Evolutionary conservation across 345 rosid genomes (phyloP).

Genomic region (Linum trigynum): DNA sequence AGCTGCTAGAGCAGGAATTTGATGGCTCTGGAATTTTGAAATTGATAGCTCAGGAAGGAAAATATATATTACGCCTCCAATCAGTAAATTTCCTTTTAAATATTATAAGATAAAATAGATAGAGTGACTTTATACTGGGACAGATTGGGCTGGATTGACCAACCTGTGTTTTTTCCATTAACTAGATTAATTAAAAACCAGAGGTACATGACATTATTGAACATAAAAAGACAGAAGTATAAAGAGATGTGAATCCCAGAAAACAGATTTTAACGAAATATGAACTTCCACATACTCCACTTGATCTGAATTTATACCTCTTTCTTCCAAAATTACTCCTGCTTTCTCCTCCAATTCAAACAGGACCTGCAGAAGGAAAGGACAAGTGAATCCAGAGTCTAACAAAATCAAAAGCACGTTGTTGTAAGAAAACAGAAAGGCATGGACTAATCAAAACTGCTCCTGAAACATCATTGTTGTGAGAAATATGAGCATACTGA

Average conservation of each 20-base stretch:
- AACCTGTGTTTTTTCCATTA: too few species aligned
- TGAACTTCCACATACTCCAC: neutral
- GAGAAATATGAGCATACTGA: neutral
- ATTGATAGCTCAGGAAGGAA: neutral
- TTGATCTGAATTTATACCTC: constrained; percentile 36
- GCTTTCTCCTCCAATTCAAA: constrained; percentile 92
- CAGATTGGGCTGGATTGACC: too few species aligned
- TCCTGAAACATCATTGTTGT: neutral
- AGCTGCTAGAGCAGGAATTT: neutral
- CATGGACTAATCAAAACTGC: neutral
- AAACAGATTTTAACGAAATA: too few species aligned
- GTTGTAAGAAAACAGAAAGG: neutral
- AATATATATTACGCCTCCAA: too few species aligned
- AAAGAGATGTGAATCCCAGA: too few species aligned
- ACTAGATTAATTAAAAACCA: too few species aligned
- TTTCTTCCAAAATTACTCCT: constrained; percentile 75
- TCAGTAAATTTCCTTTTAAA: too few species aligned
- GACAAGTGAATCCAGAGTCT: neutral
- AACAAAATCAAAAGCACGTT: neutral
- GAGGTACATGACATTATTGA: too few species aligned
- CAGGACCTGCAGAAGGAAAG: constrained; percentile 48
- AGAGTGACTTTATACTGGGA: too few species aligned
- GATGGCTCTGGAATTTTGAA: neutral
- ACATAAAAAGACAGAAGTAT: too few species aligned
- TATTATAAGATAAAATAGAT: too few species aligned